These are phyloP conservation scores for Myrmaecium sp. DNA, from an alignment of 2,329 filamentous ascomycete genomes.

Conservation along the genomic window DNA sequence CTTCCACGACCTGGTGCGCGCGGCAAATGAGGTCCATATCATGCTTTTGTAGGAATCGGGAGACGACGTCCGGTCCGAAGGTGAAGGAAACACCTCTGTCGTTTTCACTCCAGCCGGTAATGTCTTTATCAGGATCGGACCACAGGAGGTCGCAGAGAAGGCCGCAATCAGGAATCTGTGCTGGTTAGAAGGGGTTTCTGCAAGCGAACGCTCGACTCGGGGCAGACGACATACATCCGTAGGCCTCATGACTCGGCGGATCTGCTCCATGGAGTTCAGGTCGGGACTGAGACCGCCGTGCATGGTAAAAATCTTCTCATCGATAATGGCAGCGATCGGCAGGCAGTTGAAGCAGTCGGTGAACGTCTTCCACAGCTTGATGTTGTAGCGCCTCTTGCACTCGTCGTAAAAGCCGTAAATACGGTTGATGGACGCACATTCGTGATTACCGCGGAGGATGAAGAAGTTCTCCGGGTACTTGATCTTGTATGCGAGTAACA, in stretches of 20 bases:
- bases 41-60: constrained; percentile 93
- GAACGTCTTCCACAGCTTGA: constrained; percentile 99
- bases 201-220: not conserved
- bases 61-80: constrained; percentile 93
- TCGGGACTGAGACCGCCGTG: constrained; percentile 94
- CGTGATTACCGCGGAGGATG: constrained; percentile 94
- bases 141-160: constrained; percentile 93
- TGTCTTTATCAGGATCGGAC: constrained; percentile 98
- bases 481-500: constrained; percentile 97
- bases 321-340: constrained; percentile 95
- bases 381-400: constrained; percentile 97
- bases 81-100: constrained; percentile 98
- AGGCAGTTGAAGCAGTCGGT: constrained; percentile 99
- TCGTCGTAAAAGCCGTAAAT: constrained; percentile 99
- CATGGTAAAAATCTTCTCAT: constrained; percentile 99
- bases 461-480: constrained; percentile 99
- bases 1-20: constrained; percentile 96
- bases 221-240: constrained; percentile 66
- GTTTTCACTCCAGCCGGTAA: constrained; percentile 98
- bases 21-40: constrained; percentile 99
- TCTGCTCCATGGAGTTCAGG: constrained; percentile 99
- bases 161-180: constrained; percentile 90
- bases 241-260: constrained; percentile 93
- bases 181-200: constrained; percentile 18
- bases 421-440: constrained; percentile 96